Percentiles rank a stretch among this genome's conserved stretches.
Evolutionary conservation across 2,329 filamentous ascomycete genomes (phyloP).

Genomic region (Penicillium sp.): DNA sequence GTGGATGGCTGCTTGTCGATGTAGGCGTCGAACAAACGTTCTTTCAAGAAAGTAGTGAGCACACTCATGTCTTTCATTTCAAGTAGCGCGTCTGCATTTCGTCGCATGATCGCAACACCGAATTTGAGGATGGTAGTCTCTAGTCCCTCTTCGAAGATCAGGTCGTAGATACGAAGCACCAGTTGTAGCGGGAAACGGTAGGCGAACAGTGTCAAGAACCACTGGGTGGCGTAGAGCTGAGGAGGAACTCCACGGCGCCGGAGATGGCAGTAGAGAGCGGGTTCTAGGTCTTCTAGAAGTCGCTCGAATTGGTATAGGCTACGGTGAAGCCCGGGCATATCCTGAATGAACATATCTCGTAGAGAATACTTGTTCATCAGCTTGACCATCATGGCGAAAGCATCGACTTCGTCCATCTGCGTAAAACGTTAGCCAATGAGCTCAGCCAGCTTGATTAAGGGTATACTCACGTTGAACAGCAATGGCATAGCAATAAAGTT

Average conservation of each 20-base stretch:
- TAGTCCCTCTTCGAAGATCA: slow-evolving; percentile 90
- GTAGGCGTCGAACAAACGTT: slow-evolving; percentile 93
- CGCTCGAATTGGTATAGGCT: slow-evolving; percentile 94
- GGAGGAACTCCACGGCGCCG: slow-evolving; percentile 83
- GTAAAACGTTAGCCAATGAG: slow-evolving; percentile 8
- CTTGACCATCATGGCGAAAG: slow-evolving; percentile 87
- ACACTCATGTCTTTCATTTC: slow-evolving; percentile 87
- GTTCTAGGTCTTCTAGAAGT: slow-evolving; percentile 88
- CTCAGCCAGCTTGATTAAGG: neutral
- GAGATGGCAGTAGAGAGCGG: slow-evolving; percentile 91
- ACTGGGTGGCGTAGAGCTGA: slow-evolving; percentile 95
- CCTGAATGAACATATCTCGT: slow-evolving; percentile 87
- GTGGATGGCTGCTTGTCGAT: slow-evolving; percentile 91
- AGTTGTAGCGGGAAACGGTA: slow-evolving; percentile 96
- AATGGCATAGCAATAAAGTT: slow-evolving; percentile 98
- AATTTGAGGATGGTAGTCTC: slow-evolving; percentile 88
- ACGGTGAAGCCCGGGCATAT: slow-evolving; percentile 94
- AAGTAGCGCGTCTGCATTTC: slow-evolving; percentile 77
- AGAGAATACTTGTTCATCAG: slow-evolving; percentile 96
- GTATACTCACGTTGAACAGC: slow-evolving; percentile 74
- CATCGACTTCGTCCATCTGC: slow-evolving; percentile 94
- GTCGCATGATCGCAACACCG: slow-evolving; percentile 92
- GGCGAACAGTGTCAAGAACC: slow-evolving; percentile 98
- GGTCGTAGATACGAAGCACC: slow-evolving; percentile 92
- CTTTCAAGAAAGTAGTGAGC: slow-evolving; percentile 86